Conservation (phyloP, 495 filamentous ascomycete genomes). For the Halenospora varia region DNA sequence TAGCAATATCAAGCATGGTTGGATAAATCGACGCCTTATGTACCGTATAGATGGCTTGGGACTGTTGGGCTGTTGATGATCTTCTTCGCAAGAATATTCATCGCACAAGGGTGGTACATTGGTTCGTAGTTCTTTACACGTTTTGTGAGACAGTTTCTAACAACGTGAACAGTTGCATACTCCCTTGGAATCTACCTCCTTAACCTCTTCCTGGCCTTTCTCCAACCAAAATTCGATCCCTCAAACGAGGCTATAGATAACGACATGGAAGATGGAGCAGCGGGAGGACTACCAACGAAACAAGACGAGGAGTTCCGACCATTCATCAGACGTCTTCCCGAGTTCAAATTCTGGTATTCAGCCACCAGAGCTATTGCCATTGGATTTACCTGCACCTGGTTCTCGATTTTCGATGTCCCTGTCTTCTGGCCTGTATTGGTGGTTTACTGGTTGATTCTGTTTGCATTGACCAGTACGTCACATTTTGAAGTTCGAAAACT, state of each 20-base stretch:
- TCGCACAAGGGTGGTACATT: conserved; percentile 98
- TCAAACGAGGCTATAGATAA: conserved; percentile 87
- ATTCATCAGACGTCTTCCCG: conserved; percentile 90
- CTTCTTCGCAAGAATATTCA: conserved; percentile 84
- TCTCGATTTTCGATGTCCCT: conserved; percentile 88
- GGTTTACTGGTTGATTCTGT: conserved; percentile 97
- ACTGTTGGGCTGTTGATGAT: conserved; percentile 67
- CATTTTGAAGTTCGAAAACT: neutral
- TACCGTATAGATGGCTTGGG: conserved; percentile 82
- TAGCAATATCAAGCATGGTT: conserved; percentile 95
- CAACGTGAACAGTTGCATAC: conserved; percentile 69
- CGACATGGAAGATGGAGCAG: conserved; percentile 88
- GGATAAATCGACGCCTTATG: conserved; percentile 85
- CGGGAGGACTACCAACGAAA: conserved; percentile 79
- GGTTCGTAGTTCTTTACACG: conserved; percentile 51
- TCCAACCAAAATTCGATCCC: conserved; percentile 98
- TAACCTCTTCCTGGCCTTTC: conserved; percentile 98
- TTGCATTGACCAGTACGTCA: conserved; percentile 85
- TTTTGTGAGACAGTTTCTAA: neutral
- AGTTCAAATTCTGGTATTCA: conserved; percentile 99
- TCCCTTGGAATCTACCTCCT: conserved; percentile 98
- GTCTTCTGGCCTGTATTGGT: conserved; percentile 99
- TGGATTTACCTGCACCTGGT: conserved; percentile 87
- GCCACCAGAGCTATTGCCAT: conserved; percentile 85
- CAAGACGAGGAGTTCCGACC: conserved; percentile 95